phyloP scores from a whole-genome alignment of 352 stramenopile genomes.

The Pythium monospermum region DNA sequence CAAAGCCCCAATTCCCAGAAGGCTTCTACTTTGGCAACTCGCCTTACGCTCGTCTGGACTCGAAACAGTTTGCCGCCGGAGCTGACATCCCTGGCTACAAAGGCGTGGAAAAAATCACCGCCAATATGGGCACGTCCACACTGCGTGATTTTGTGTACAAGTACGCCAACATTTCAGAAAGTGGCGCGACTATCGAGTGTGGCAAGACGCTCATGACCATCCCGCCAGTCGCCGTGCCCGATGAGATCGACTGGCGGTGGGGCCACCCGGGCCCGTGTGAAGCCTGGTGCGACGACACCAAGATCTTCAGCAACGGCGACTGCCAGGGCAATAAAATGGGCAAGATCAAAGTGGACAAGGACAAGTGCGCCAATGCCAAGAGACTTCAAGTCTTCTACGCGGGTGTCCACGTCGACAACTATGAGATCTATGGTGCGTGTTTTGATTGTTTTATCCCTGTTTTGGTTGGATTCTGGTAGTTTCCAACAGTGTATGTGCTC shows the following conservation, averaged over 20 bases:
- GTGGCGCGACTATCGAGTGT: conserved; percentile 12
- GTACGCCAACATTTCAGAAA: conserved; percentile 3
- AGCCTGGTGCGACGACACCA: conserved; percentile 16
- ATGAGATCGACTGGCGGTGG: conserved; percentile 12
- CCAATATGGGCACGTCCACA: not conserved
- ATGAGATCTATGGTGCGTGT: conserved; percentile 9
- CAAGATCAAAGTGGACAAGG: conserved; percentile 7
- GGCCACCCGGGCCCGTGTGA: conserved; percentile 20
- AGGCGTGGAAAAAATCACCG: conserved; percentile 6
- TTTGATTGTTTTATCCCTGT: not conserved
- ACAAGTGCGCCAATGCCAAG: conserved; percentile 12
- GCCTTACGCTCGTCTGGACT: conserved; percentile 4
- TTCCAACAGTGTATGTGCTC: not conserved
- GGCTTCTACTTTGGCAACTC: conserved; percentile 17
- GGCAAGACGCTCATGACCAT: conserved; percentile 7
- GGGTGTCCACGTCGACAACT: conserved; percentile 12
- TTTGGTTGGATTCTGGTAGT: not conserved
- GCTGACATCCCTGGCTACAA: conserved; percentile 6
- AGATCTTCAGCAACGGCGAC: conserved; percentile 8
- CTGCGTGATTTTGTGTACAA: conserved; percentile 8
- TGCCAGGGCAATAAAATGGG: conserved; percentile 14
- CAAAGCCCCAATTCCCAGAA: conserved; percentile 4
- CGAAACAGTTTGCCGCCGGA: not conserved
- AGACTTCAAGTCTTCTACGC: conserved; percentile 10
- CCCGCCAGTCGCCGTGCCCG: not conserved